Conservation (phyloP, 345 rosid genomes). For the Ceriops decandra region DNA sequence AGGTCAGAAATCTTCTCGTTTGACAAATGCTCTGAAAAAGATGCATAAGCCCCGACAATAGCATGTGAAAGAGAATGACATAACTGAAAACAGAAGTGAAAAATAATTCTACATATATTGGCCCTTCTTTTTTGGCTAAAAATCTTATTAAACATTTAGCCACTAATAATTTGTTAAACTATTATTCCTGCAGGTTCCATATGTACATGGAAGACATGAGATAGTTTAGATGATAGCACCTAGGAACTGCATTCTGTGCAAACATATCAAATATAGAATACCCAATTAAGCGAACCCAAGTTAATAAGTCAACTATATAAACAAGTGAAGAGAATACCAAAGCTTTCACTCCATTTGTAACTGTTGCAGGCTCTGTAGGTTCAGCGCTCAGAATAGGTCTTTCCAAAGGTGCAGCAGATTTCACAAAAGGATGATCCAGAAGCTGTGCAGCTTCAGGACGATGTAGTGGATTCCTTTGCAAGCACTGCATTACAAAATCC, state of each 20-base stretch:
- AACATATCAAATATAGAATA: no score
- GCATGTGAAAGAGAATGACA: neutral
- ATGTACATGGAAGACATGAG: no score
- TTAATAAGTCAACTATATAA: no score
- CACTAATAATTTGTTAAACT: no score
- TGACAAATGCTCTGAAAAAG: constrained; percentile 40
- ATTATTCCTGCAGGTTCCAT: no score
- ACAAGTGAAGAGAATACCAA: constrained; percentile 32
- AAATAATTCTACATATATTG: no score
- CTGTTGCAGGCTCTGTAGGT: constrained; percentile 34
- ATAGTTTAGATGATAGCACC: no score
- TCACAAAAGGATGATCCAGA: constrained; percentile 61
- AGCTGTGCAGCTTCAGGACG: constrained; percentile 62
- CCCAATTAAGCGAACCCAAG: no score
- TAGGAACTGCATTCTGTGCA: no score
- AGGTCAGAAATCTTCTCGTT: constrained; percentile 35
- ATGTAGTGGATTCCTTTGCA: constrained; percentile 53
- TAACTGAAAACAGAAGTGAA: neutral
- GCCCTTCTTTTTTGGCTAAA: no score
- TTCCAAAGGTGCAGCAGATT: constrained; percentile 48
- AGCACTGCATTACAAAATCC: constrained; percentile 56
- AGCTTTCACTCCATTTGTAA: constrained; percentile 32
- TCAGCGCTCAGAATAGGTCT: constrained; percentile 41
- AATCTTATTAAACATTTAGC: no score
- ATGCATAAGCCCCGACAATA: constrained; percentile 8